A percentile compares a stretch with the other conserved stretches of the same genome.
These are phyloP conservation scores for Geotrichum ghanense DNA, from an alignment of 805 yeast genomes.

Conservation along the genomic window DNA sequence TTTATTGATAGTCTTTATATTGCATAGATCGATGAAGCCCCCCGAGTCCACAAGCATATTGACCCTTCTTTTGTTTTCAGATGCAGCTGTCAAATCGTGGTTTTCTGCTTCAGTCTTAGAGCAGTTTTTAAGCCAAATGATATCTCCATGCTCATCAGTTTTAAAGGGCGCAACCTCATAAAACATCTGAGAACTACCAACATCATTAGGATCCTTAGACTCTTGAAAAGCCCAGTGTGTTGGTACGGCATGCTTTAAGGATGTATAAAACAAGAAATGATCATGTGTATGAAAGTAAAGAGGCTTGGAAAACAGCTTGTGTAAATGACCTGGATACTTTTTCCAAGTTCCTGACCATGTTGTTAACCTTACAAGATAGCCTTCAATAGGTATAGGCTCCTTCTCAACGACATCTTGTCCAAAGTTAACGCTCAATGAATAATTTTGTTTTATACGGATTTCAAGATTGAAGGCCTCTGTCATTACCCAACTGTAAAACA, in stretches of 20 bases:
- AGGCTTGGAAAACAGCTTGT: conserved; percentile 38
- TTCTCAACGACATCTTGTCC: conserved; percentile 16
- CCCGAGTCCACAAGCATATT: conserved; percentile 45
- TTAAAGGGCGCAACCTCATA: conserved; percentile 46
- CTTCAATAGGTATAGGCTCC: conserved; percentile 76
- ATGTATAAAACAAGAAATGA: conserved; percentile 47
- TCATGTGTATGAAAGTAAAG: conserved; percentile 56
- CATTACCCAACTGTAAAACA: conserved; percentile 35
- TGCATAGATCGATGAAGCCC: conserved; percentile 49
- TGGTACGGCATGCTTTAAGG: conserved; percentile 47
- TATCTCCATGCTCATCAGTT: conserved; percentile 37
- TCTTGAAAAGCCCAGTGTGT: conserved; percentile 29
- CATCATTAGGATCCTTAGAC: conserved; percentile 20
- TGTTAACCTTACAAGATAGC: conserved; percentile 53
- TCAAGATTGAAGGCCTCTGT: conserved; percentile 45
- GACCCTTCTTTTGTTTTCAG: conserved; percentile 53
- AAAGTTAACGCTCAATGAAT: conserved; percentile 17
- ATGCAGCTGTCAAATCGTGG: conserved; percentile 47
- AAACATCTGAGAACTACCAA: conserved; percentile 25
- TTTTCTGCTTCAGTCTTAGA: conserved; percentile 31
- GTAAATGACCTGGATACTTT: conserved; percentile 12
- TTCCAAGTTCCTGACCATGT: conserved; percentile 35
- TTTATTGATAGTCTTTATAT: conserved; percentile 31
- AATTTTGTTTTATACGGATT: conserved; percentile 32
- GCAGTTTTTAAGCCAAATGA: conserved; percentile 47